Base-by-base conservation (phyloP, 2,329 filamentous ascomycete species). In the Macrophomina pseudophaseolina region DNA sequence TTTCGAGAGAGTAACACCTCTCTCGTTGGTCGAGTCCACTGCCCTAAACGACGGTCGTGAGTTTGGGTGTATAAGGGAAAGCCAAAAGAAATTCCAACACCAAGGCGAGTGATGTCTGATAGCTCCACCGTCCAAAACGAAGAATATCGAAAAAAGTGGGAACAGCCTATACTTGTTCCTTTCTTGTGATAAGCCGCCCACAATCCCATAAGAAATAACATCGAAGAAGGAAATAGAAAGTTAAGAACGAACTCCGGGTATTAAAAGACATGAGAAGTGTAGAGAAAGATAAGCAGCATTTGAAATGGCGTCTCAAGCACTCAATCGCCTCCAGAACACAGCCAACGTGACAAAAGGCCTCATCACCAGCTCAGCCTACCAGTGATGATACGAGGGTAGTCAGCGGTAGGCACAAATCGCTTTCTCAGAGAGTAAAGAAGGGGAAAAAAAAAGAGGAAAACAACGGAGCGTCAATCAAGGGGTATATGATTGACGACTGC, bases 191-290 rank as follows among this genome's bases (percentile, higher is more conserved):
- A 56, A n/a, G 40, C 42, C 30, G 40, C 40, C 56, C 18, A 51
- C 23, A 16, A 18, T 5, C 33, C 52, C 14, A 8, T 18, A 51
- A 23, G 16, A 63, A n/a, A 16, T n/a, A 51, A 30, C 8, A n/a
- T 30, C 23, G 44, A 46, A 38, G 18, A 48, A 38, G 30, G 44
- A 42, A 40, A 18, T 12, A 40, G 23, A 23, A 44, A 42, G 42
- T n/a, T 28, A 28, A 38, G 49, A 65, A 65, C 62, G n/a, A 56
- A 56, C 62, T 44, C 62, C 62, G 62, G 62, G 62, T 65, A 65
- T 65, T 65, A 65, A 53, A 65, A 65, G 12, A 33, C 28, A 40
- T 33, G 12, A 51, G 30, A 63, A 44, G 33, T 63, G 59, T 9
- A 35, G 30, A 53, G 23, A 33, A 40, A 54, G 32, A 49, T 5